Base-by-base conservation (phyloP, 2,329 filamentous ascomycete species). In the Aspergillus versicolor region DNA sequence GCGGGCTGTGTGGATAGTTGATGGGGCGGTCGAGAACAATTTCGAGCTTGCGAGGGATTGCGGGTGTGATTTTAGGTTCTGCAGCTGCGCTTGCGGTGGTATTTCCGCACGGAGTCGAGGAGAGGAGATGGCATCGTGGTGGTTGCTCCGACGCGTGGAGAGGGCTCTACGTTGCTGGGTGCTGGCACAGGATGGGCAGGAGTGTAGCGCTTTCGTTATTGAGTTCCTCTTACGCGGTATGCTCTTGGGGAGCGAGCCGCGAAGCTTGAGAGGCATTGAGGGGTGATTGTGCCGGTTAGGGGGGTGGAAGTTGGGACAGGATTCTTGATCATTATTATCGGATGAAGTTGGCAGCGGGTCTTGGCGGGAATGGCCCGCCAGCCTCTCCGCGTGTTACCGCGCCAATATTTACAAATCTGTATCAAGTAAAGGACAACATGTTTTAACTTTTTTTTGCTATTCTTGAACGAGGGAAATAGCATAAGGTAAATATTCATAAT, bases 1-100 rank as follows among this genome's bases (percentile, higher is more conserved):
- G 32, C 78, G 78, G 13, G 79, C 78, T 45, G 67, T 83, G 83
- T 61, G 85, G 79, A 9, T 81, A 77, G 6, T 82, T 80, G 5
- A 76, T 72, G 44, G 82, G 38, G 49, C 44, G 7, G 57, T 49
- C 2, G 53, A 44, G 13, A 45, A 54, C 11, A 27, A 27, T 17
- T 30, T 34, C 27, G 47, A 8, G 21, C 21, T 81, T n/a, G 79
- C 76, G 53, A 81, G 73, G 72, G 38, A 75, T 72, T 54, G 68
- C 46, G 54, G n/a, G 43, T 30, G 22, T 34, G 41, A 12, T 24
- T 27, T 34, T 22, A 55, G 41, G 5, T 13, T 37, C 7, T 37
- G 40, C n/a, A 42, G 6, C 47, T 52, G 62, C 7, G 52, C 12
- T 43, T 51, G 49, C n/a, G 27, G 19, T 44, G 38, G 51, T 40